Evolutionary conservation across 2,329 filamentous ascomycete species (phyloP), one percentile per base, ranked within the genome.

Genomic region (Xylaria hypoxylon): DNA sequence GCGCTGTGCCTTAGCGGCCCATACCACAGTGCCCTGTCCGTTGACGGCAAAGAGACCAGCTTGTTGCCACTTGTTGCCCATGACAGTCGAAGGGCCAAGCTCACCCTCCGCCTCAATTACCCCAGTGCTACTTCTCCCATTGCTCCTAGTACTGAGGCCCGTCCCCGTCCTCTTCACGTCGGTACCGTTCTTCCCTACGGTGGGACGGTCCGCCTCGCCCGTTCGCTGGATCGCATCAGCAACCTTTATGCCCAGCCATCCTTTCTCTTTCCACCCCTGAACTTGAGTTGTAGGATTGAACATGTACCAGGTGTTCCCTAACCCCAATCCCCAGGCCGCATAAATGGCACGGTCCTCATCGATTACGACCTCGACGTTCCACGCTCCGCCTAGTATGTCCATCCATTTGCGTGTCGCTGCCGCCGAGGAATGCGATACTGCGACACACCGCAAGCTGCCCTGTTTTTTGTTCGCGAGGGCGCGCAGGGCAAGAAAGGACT

Each of bases 1-100:
- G 63, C 81, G 78, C 48, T 76, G 60, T 2, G 83, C 82, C 73
- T 85, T 85, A 3, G 80, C 80, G 3, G 82, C 84, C 82, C 82
- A 87, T 8, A 85, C 78, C 1, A 87, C 81, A 7, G 79, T 82
- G 8, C 83, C 84, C 15, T 80, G 78, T 1, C 81, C 81, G 65
- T 87, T 83, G 2, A 86, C 76, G 3, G 84, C 83, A 75, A 85
- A 87, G 1, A 83, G 80, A 0, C 84, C 84, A 1, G 83, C 80
- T 72, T 85, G 82, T 74, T 86, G 85, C 85, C 85, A 87, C 77
- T 86, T 86, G 70, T 85, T 87, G 2, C 85, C 83, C 80, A 86
- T 81, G 5, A 81, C 79, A 42, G 80, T 85, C 28, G 77, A 78
- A 0, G 80, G 79, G 0, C 79, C 75, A 1, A 71, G 74, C 1